phyloP scores from a whole-genome alignment of 805 yeast genomes.

The Clavispora vitiphila region DNA sequence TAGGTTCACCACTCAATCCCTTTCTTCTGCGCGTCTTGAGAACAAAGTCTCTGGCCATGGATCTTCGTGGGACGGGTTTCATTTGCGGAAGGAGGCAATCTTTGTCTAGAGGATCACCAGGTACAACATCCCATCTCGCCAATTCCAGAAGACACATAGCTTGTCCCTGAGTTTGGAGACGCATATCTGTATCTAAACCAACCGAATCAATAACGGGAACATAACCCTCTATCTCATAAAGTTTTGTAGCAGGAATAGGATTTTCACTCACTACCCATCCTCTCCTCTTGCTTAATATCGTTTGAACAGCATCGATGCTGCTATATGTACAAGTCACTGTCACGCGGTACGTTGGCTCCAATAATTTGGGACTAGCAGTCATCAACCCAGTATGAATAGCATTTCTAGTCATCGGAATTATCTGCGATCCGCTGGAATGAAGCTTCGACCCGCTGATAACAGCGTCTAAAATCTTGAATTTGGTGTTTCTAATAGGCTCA shows the following conservation, averaged over 20 bases:
- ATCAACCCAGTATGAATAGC: conserved; percentile 81
- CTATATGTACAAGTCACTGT: conserved; percentile 50
- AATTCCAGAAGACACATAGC: conserved; percentile 67
- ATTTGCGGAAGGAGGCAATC: conserved; percentile 60
- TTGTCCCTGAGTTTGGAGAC: conserved; percentile 73
- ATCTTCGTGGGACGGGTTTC: conserved; percentile 64
- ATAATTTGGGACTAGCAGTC: conserved; percentile 68
- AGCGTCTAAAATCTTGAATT: conserved; percentile 65
- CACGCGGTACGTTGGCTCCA: conserved; percentile 77
- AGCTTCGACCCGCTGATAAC: conserved; percentile 43
- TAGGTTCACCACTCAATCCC: conserved; percentile 67
- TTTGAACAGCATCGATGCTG: conserved; percentile 45
- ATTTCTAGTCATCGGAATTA: conserved; percentile 74
- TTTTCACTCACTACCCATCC: conserved; percentile 47
- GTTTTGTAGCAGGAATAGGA: conserved; percentile 70
- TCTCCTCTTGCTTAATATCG: conserved; percentile 57
- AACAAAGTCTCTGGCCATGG: conserved; percentile 83
- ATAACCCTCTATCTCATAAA: conserved; percentile 54
- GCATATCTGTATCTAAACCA: conserved; percentile 83
- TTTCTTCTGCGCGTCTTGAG: conserved; percentile 85
- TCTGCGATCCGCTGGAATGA: conserved; percentile 58
- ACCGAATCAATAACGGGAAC: conserved; percentile 88
- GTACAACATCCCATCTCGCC: conserved; percentile 70
- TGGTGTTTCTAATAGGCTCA: conserved; percentile 67
- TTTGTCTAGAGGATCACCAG: conserved; percentile 86